Evolutionary conservation across 225 moss, liverwort and hornwort species (phyloP), one percentile per base, ranked within the genome.

Genomic region (Lunularia cruciata): DNA sequence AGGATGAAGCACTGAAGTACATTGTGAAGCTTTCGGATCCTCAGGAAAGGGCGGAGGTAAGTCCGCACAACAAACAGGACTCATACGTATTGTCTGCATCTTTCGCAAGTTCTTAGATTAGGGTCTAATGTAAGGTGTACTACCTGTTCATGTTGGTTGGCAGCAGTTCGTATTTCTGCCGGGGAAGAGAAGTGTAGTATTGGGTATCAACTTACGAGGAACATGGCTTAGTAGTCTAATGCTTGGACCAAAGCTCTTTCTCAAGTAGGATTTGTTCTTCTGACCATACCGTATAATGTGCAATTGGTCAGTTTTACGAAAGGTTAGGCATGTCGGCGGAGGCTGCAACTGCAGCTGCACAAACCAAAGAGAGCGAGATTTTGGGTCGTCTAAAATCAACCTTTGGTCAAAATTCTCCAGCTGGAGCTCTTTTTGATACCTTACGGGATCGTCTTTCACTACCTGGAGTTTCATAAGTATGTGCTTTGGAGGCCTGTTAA

Each of bases 261-360:
- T n/a, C n/a, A n/a, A n/a, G n/a, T n/a, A n/a, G n/a, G n/a, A n/a
- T 47, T 10, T n/a, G n/a, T n/a, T n/a, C n/a, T n/a, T n/a, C n/a
- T n/a, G n/a, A n/a, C n/a, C n/a, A n/a, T n/a, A n/a, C n/a, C n/a
- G n/a, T n/a, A n/a, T n/a, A n/a, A n/a, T n/a, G n/a, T n/a, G n/a
- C n/a, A n/a, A n/a, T n/a, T n/a, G 0, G 62, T 63, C 82, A 95
- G 95, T 90, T 93, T 47, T 98, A 98, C 80, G 87, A 90, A 13
- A 89, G 89, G 33, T 78, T 98, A 61, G 98, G 98, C 55, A 98
- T 98, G 98, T 90, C 89, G 37, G 86, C 93, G 67, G 98, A 98
- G 76, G 98, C 93, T 75, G 91, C 98, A 38, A 83, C 81, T 73
- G 93, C 93, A 56, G 98, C 98, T 81, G 87, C 98, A 34, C 98